Conservation (phyloP, 768 basidiomycete species). For the Trametopsis cervina region DNA sequence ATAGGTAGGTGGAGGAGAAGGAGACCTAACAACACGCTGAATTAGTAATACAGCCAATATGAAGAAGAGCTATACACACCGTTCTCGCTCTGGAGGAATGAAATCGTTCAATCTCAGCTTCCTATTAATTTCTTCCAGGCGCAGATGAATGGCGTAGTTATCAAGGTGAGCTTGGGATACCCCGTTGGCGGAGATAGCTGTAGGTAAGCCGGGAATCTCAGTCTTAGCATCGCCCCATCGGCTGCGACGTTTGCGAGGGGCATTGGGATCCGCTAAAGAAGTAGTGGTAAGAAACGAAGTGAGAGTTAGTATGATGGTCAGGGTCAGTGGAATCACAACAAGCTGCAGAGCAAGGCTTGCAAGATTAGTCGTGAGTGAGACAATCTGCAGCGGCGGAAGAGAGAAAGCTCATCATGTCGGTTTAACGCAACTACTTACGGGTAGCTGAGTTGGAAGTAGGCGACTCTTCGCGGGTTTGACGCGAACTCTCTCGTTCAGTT, state of each 20-base stretch:
- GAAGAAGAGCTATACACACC: slow-evolving; percentile 38
- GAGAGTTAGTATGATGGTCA: slow-evolving; percentile 51
- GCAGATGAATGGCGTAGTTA: slow-evolving; percentile 93
- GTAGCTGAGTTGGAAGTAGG: slow-evolving; percentile 43
- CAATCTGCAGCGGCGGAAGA: slow-evolving; percentile 14
- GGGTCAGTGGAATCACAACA: slow-evolving; percentile 25
- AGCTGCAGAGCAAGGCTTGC: slow-evolving; percentile 9
- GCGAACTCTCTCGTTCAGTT: slow-evolving; percentile 42
- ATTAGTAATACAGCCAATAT: slow-evolving; percentile 7
- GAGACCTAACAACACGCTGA: slow-evolving; percentile 51
- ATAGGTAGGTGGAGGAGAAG: slow-evolving; percentile 96
- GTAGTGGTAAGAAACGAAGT: slow-evolving; percentile 30
- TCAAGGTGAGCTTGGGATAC: slow-evolving; percentile 95
- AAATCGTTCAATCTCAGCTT: slow-evolving; percentile 92
- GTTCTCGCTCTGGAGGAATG: slow-evolving; percentile 90
- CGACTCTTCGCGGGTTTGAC: slow-evolving; percentile 64
- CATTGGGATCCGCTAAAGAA: slow-evolving; percentile 68
- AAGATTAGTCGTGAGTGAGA: slow-evolving; percentile 14
- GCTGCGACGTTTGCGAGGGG: slow-evolving; percentile 90
- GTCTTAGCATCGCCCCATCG: slow-evolving; percentile 96
- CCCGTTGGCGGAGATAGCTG: slow-evolving; percentile 87
- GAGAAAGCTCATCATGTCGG: slow-evolving; percentile 5
- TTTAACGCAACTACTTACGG: slow-evolving; percentile 54
- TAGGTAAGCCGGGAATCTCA: slow-evolving; percentile 88
- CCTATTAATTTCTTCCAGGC: slow-evolving; percentile 95